Percentiles rank a stretch among this genome's conserved stretches.
Evolutionary conservation across 73 alveolate species (phyloP).

Genomic region (Paramecium biaurelia): DNA sequence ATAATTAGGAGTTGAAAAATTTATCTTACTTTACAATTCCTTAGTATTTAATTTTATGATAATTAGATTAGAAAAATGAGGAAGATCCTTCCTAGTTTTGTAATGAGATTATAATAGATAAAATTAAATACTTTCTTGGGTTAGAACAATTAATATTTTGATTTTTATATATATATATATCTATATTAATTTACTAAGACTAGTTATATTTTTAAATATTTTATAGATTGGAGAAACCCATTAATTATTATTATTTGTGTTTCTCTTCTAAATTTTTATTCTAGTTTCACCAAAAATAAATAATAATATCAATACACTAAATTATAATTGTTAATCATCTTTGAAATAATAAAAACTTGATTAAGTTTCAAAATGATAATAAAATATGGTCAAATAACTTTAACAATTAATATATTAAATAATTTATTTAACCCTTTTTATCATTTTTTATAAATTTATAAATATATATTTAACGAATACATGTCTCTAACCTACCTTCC

Average conservation of each 20-base stretch:
- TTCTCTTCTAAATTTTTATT: neutral
- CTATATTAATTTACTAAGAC: too few relatives aligned
- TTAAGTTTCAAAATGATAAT: neutral
- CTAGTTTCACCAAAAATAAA: neutral
- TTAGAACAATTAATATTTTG: slow-evolving; percentile 21
- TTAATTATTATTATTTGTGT: too few relatives aligned
- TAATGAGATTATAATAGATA: neutral
- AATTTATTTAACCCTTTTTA: neutral
- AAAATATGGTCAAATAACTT: neutral
- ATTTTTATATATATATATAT: neutral
- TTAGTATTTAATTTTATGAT: neutral
- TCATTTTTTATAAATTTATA: neutral
- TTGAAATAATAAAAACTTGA: too few relatives aligned
- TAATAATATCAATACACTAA: neutral
- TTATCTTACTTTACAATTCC: neutral
- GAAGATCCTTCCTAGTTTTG: neutral
- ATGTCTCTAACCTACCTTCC: neutral
- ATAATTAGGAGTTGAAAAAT: neutral
- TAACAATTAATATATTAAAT: neutral
- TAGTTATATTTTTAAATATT: too few relatives aligned
- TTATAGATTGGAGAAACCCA: neutral
- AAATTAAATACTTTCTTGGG: neutral
- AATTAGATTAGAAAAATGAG: neutral
- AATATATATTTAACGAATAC: slow-evolving; percentile 15
- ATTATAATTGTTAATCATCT: too few relatives aligned